Conservation (phyloP, 2,329 filamentous ascomycete genomes). For the Alternaria postmessia region DNA sequence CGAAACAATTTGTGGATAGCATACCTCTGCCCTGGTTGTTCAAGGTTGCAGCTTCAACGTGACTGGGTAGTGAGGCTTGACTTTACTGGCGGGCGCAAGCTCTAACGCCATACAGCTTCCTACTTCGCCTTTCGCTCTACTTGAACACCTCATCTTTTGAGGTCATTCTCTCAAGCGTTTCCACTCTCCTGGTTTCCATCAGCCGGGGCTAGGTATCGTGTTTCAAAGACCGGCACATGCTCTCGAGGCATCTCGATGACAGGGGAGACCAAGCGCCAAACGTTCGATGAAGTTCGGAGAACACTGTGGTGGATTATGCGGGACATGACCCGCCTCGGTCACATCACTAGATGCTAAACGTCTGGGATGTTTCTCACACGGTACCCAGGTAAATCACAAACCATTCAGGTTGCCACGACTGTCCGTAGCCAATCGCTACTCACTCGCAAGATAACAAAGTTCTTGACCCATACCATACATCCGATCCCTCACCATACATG, state of each 20-base stretch:
- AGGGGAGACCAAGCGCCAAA: conserved; percentile 18
- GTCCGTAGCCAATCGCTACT: conserved; percentile 18
- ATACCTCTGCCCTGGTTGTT: background rate
- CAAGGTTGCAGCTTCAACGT: background rate
- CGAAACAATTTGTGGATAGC: background rate
- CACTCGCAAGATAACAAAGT: conserved; percentile 22
- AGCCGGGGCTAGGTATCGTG: background rate
- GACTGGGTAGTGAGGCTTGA: background rate
- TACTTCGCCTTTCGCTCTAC: background rate
- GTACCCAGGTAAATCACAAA: conserved; percentile 19
- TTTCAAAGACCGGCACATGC: conserved; percentile 6
- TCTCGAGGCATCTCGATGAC: conserved; percentile 4
- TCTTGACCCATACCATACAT: conserved; percentile 8
- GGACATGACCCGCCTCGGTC: conserved; percentile 15
- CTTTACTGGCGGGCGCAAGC: background rate
- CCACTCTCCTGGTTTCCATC: background rate
- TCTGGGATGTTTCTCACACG: conserved; percentile 31
- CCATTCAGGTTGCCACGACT: conserved; percentile 11
- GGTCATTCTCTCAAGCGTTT: background rate
- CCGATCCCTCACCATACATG: conserved; percentile 16
- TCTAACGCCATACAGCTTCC: background rate
- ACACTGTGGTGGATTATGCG: conserved; percentile 21
- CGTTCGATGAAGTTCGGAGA: background rate
- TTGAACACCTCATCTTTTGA: background rate
- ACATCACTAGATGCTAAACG: conserved; percentile 28